These are phyloP conservation scores for Suillus brevipes DNA, from an alignment of 768 basidiomycete species.

Conservation along the genomic window DNA sequence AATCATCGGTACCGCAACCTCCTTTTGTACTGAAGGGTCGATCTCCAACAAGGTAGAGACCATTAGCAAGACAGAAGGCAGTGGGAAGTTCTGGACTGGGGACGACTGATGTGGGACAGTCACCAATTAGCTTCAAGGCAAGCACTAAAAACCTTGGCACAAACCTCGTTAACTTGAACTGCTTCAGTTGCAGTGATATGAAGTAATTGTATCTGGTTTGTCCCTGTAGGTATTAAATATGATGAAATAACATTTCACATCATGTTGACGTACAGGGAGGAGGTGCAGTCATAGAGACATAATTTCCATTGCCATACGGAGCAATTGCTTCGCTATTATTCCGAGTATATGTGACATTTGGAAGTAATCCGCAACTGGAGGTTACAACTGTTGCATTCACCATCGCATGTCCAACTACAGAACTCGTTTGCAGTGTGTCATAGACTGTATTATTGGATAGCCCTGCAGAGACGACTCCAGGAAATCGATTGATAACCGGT, in stretches of 20 bases:
- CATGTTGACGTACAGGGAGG: background rate
- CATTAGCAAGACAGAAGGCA: background rate
- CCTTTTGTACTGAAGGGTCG: background rate
- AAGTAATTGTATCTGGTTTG: background rate
- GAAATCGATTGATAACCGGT: background rate
- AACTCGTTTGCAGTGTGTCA: background rate
- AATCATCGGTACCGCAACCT: background rate
- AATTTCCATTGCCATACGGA: background rate
- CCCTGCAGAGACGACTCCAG: background rate
- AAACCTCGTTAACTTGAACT: too few species aligned
- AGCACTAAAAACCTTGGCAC: too few species aligned
- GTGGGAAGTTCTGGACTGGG: background rate
- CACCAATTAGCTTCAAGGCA: too few species aligned
- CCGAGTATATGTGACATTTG: background rate
- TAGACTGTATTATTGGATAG: background rate
- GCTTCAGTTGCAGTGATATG: too few species aligned
- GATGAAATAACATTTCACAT: background rate
- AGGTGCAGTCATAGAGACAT: too few species aligned
- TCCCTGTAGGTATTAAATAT: background rate
- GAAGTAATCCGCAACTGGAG: background rate
- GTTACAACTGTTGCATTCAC: constrained; percentile 8
- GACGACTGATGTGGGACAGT: too few species aligned
- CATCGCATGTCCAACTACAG: constrained; percentile 1
- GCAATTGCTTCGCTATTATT: background rate
- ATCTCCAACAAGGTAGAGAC: background rate